phyloP scores from a whole-genome alignment of 1,139 yeast species.

The Protomyces inundatus region DNA sequence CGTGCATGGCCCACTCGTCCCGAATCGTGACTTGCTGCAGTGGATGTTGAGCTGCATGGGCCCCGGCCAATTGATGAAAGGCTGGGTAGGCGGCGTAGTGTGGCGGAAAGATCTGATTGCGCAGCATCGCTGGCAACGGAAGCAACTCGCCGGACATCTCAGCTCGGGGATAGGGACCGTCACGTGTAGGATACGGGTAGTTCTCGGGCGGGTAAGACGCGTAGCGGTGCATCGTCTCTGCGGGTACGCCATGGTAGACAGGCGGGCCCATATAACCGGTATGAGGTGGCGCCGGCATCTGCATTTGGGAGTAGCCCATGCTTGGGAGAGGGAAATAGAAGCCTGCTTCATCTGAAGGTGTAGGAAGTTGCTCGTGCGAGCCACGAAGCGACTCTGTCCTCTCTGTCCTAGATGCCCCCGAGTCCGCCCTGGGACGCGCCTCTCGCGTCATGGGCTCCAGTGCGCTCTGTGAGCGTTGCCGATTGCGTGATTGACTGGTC shows the following conservation, averaged over 20 bases:
- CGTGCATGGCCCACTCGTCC: background rate
- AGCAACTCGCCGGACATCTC: background rate
- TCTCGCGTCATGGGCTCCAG: slow-evolving; percentile 4
- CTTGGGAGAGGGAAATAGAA: background rate
- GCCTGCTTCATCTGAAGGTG: background rate
- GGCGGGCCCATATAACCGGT: background rate
- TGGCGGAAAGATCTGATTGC: background rate
- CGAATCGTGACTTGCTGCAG: background rate
- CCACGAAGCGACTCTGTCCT: background rate
- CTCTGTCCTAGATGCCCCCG: background rate
- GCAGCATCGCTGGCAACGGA: background rate
- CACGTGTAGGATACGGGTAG: background rate
- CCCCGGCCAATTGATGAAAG: background rate
- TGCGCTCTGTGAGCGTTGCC: slow-evolving; percentile 23
- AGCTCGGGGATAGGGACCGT: background rate
- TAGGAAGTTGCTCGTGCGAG: background rate
- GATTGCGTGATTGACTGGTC: slow-evolving; percentile 16
- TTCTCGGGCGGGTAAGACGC: background rate
- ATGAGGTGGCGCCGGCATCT: background rate
- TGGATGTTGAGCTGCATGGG: background rate
- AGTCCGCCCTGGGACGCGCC: background rate
- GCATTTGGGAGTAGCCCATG: background rate
- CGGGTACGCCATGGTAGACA: background rate
- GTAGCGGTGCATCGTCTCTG: background rate
- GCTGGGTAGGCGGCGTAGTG: background rate